A percentile compares a stretch with the other conserved stretches of the same genome.
These are phyloP conservation scores for Penicillium cinerascens DNA, from an alignment of 495 filamentous ascomycete species.

Conservation along the genomic window DNA sequence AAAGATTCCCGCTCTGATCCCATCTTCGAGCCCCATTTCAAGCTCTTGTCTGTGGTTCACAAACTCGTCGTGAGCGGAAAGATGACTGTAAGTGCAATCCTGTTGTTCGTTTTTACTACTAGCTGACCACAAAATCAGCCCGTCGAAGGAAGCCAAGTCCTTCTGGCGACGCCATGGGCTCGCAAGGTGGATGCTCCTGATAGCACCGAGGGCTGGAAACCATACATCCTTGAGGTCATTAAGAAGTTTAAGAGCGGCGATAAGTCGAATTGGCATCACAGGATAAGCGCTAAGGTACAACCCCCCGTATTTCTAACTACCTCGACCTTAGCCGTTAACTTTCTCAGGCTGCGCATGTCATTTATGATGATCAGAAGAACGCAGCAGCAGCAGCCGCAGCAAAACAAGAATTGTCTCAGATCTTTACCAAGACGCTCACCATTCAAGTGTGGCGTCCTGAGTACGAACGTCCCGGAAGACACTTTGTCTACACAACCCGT, in stretches of 20 bases:
- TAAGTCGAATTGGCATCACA: conserved; percentile 96
- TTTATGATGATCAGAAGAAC: conserved; percentile 57
- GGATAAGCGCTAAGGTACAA: conserved; percentile 70
- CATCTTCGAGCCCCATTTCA: conserved; percentile 94
- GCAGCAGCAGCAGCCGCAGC: conserved; percentile 56
- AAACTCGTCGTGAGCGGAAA: conserved; percentile 61
- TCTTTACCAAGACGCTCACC: conserved; percentile 92
- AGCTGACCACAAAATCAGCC: conserved; percentile 30
- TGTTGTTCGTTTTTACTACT: not conserved
- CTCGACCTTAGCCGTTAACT: conserved; percentile 9
- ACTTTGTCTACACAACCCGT: conserved; percentile 88
- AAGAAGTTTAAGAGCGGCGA: conserved; percentile 77
- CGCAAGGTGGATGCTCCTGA: conserved; percentile 46
- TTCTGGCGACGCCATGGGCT: conserved; percentile 56
- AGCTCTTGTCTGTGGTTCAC: conserved; percentile 80
- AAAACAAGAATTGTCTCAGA: conserved; percentile 74
- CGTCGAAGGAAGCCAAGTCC: conserved; percentile 48
- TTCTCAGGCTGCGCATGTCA: conserved; percentile 60
- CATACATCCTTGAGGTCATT: conserved; percentile 69
- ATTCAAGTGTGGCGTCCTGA: conserved; percentile 97
- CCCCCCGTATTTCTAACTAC: not conserved
- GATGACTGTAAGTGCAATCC: conserved; percentile 27
- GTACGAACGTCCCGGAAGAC: conserved; percentile 82
- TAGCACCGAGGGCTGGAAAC: conserved; percentile 65
- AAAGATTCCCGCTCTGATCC: conserved; percentile 75